Evolutionary conservation across 139 green algal species (phyloP).

Genomic region (Chlorella sp.): DNA sequence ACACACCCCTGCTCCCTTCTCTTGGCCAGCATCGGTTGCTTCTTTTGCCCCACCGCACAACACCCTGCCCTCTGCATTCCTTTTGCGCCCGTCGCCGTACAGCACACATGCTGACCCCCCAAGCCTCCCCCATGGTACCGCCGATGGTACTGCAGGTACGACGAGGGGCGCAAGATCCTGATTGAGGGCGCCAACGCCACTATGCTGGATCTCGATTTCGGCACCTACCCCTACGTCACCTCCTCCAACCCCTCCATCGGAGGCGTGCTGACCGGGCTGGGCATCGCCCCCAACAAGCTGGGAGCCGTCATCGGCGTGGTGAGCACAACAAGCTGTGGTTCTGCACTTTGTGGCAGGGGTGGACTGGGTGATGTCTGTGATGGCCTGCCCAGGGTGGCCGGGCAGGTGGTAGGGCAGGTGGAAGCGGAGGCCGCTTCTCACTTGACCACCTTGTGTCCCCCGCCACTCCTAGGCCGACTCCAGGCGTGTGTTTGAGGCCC

Average conservation of each 20-base stretch:
- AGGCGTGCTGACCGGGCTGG: slow-evolving; percentile 93
- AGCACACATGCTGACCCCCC: background rate
- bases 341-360: background rate
- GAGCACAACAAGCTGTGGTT: slow-evolving; percentile 33
- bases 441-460: no score
- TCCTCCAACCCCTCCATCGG: slow-evolving; percentile 97
- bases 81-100: background rate
- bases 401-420: background rate
- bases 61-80: no score
- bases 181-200: slow-evolving; percentile 99
- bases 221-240: slow-evolving; percentile 99
- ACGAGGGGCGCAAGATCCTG: slow-evolving; percentile 87
- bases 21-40: background rate
- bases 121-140: background rate
- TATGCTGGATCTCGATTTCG: slow-evolving; percentile 99
- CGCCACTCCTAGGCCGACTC: no score
- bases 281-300: slow-evolving; percentile 91
- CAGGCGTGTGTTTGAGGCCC: no score
- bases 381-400: background rate
- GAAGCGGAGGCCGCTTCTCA: background rate
- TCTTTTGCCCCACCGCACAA: no score
- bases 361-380: background rate
- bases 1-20: background rate
- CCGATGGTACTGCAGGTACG: slow-evolving; percentile 20
- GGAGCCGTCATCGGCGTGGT: slow-evolving; percentile 94